phyloP scores from a whole-genome alignment of 1,284 basidiomycete species.

The Porogramme epimiltina region DNA sequence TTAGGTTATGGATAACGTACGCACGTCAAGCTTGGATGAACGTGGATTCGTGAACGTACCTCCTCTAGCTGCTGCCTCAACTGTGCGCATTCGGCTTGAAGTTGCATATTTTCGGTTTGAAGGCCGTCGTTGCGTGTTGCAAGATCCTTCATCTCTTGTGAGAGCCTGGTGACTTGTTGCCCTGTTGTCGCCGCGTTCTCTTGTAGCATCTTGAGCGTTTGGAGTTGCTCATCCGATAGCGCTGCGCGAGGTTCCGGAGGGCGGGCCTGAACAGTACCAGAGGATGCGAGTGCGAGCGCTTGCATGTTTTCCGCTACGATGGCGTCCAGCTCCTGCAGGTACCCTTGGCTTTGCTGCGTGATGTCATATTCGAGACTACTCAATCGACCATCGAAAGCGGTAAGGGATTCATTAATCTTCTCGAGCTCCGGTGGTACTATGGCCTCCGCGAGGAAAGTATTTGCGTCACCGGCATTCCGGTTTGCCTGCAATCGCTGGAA shows the following conservation, averaged over 20 bases:
- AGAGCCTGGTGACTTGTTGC: slow-evolving; percentile 18
- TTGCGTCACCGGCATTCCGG: slow-evolving; percentile 10
- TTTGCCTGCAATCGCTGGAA: slow-evolving; percentile 11
- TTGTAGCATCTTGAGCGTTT: slow-evolving; percentile 14
- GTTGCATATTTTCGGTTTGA: slow-evolving; percentile 13
- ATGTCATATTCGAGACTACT: slow-evolving; percentile 8
- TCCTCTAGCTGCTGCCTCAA: slow-evolving; percentile 19
- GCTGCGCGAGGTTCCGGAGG: slow-evolving; percentile 14
- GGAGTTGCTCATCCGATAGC: slow-evolving; percentile 17
- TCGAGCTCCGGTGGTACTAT: slow-evolving; percentile 20
- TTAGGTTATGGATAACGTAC: not conserved
- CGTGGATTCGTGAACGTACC: slow-evolving; percentile 7
- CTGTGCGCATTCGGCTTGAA: slow-evolving; percentile 20
- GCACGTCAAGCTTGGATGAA: not conserved
- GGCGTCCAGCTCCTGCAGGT: slow-evolving; percentile 16
- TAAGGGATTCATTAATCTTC: slow-evolving; percentile 14
- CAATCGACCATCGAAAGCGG: slow-evolving; percentile 16
- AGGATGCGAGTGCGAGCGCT: slow-evolving; percentile 14
- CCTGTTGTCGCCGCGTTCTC: slow-evolving; percentile 18
- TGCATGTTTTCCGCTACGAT: slow-evolving; percentile 19
- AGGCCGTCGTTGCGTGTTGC: slow-evolving; percentile 18
- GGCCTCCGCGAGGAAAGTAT: slow-evolving; percentile 16
- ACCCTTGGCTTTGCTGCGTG: slow-evolving; percentile 7
- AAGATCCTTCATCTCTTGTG: slow-evolving; percentile 19
- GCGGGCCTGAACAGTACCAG: slow-evolving; percentile 13